These are phyloP conservation scores for Avena insularis DNA, from an alignment of 176 grass and related monocot species.

Conservation along the genomic window DNA sequence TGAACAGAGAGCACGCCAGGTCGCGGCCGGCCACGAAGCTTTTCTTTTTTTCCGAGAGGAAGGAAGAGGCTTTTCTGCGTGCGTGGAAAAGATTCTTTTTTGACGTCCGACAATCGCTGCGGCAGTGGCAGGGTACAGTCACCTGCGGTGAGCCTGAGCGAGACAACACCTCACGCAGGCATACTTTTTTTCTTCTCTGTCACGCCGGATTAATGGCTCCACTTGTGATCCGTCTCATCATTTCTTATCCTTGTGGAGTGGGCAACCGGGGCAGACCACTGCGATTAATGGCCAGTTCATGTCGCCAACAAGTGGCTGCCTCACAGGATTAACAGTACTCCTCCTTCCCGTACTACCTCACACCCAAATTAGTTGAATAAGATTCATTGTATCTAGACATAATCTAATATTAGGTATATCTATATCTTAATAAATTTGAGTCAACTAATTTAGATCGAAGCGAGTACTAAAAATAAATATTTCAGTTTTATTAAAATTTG, in stretches of 20 bases:
- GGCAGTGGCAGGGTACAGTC: constrained; percentile 15
- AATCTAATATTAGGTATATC: too few relatives aligned
- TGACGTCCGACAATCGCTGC: constrained; percentile 5
- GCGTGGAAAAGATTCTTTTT: background rate
- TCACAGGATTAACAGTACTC: background rate
- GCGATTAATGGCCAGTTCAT: background rate
- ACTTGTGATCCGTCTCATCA: constrained; percentile 19
- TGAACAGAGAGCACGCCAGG: background rate
- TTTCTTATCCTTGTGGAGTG: constrained; percentile 2
- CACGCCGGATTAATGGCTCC: background rate
- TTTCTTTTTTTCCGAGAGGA: background rate
- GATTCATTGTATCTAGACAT: too few relatives aligned
- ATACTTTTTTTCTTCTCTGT: background rate
- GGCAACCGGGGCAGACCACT: background rate
- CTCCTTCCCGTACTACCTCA: too few relatives aligned
- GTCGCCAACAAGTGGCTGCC: background rate
- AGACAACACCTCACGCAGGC: background rate
- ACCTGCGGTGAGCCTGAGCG: background rate
- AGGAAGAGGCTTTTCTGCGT: background rate
- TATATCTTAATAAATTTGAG: too few relatives aligned
- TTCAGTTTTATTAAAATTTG: too few relatives aligned
- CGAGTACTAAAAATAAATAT: too few relatives aligned
- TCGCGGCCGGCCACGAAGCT: background rate
- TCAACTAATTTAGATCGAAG: too few relatives aligned
- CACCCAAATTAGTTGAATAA: too few relatives aligned